These are phyloP conservation scores for Achaetomiella virescens DNA, from an alignment of 495 filamentous ascomycete genomes.

Conservation along the genomic window DNA sequence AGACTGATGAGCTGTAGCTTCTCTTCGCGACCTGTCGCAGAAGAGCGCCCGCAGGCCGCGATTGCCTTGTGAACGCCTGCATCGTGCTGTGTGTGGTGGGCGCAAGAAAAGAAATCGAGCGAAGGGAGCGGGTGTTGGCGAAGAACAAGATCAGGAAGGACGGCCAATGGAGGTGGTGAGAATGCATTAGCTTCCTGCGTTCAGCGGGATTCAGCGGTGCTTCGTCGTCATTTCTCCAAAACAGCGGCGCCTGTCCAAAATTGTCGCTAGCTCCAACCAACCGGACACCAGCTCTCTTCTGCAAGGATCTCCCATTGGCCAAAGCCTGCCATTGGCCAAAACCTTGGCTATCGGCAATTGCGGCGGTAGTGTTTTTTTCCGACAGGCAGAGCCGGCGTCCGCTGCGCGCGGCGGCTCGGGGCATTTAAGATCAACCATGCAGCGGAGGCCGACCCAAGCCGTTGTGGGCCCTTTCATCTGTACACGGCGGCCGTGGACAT, in stretches of 20 bases:
- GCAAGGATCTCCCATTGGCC: slow-evolving; percentile 6
- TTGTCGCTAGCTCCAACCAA: slow-evolving; percentile 13
- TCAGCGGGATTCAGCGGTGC: not conserved
- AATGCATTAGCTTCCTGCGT: not conserved
- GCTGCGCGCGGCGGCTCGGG: not conserved
- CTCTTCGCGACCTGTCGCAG: slow-evolving; percentile 49
- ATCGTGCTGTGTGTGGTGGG: slow-evolving; percentile 24
- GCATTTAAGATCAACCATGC: not conserved
- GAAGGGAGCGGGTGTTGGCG: not conserved
- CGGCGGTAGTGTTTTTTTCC: slow-evolving; percentile 16
- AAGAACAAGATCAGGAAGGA: not conserved
- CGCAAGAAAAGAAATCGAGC: not conserved
- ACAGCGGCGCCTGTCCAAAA: slow-evolving; percentile 11
- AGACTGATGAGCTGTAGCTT: slow-evolving; percentile 60
- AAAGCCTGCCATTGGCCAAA: slow-evolving; percentile 1
- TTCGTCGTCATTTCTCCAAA: slow-evolving; percentile 19
- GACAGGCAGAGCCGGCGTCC: not conserved
- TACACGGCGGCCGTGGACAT: not conserved
- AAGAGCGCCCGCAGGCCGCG: slow-evolving; percentile 40
- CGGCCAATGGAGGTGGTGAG: slow-evolving; percentile 2
- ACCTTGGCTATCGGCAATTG: not conserved
- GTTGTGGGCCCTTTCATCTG: not conserved
- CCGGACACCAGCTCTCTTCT: not conserved
- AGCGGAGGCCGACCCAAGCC: too few species aligned
- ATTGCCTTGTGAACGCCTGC: slow-evolving; percentile 44